phyloP scores from a whole-genome alignment of 139 green algal species.

The Chlorella sp. region DNA sequence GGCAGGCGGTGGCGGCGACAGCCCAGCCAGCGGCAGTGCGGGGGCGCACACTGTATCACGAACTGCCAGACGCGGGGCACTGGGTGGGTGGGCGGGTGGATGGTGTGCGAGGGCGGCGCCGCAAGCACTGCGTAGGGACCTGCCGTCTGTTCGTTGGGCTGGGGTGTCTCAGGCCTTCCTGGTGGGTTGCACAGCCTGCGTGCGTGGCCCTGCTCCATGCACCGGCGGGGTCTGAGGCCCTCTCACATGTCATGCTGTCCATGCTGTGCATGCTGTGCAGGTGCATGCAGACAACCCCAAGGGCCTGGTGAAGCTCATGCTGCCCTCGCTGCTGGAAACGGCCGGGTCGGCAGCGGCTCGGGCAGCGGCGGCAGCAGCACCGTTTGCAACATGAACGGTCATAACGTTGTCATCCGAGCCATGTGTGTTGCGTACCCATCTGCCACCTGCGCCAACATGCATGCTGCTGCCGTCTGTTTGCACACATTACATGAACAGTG shows the following conservation, averaged over 20 bases:
- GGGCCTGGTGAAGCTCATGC: constrained; percentile 64
- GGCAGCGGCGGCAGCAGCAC: too few relatives aligned
- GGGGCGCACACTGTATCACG: constrained; percentile 45
- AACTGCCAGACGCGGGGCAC: constrained; percentile 74
- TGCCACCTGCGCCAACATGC: too few relatives aligned
- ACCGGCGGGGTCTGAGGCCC: too few relatives aligned
- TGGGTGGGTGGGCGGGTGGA: constrained; percentile 51
- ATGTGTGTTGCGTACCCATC: too few relatives aligned
- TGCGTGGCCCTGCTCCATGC: background rate
- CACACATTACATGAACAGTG: too few relatives aligned
- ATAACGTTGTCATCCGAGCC: too few relatives aligned
- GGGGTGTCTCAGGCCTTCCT: too few relatives aligned
- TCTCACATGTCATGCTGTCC: background rate
- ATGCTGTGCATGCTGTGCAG: background rate
- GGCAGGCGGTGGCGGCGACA: constrained; percentile 1
- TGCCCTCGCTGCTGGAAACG: constrained; percentile 25
- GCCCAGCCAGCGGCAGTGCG: background rate
- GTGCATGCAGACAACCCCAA: constrained; percentile 81
- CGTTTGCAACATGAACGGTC: too few relatives aligned
- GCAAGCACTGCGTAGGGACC: too few relatives aligned
- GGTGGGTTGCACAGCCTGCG: too few relatives aligned
- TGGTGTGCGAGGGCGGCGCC: background rate
- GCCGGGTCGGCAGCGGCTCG: background rate
- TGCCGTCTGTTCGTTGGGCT: too few relatives aligned
- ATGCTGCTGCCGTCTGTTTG: too few relatives aligned